Percentiles rank a stretch among this genome's conserved stretches.
phyloP scores from a whole-genome alignment of 2,329 filamentous ascomycete genomes.

The Monosporascus sp. region DNA sequence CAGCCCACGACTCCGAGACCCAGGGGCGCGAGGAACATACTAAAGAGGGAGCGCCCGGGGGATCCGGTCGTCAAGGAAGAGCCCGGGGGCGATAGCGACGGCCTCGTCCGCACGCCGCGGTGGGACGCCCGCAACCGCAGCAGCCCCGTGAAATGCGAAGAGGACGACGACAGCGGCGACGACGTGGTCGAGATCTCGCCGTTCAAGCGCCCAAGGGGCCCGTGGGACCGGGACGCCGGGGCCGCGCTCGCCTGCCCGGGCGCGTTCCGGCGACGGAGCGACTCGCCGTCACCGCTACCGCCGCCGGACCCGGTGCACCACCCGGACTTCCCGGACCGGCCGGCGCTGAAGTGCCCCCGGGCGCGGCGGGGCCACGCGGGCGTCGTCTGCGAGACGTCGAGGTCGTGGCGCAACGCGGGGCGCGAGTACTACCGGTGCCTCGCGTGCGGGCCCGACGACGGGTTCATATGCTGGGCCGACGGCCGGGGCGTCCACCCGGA shows the following conservation, averaged over 20 bases:
- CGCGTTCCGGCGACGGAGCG: not conserved
- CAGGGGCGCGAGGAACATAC: too few relatives aligned
- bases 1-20: too few relatives aligned
- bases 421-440: constrained; percentile 8
- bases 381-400: constrained; percentile 1
- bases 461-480: constrained; percentile 15
- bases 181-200: constrained; percentile 8
- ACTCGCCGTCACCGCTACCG: not conserved
- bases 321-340: constrained; percentile 6
- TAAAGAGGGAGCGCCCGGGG: too few relatives aligned
- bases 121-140: constrained; percentile 1
- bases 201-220: constrained; percentile 1
- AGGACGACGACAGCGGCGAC: constrained; percentile 1
- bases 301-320: constrained; percentile 2
- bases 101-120: not conserved
- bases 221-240: not conserved
- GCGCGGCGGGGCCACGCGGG: not conserved
- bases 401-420: not conserved
- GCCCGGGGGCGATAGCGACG: not conserved
- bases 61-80: constrained; percentile 1
- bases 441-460: not conserved
- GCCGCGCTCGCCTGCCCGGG: not conserved
- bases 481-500: not conserved
- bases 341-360: constrained; percentile 6
- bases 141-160: not conserved